These are phyloP conservation scores for Magnolia changhungtana DNA, from an alignment of 164 flowering plant species.

Conservation along the genomic window DNA sequence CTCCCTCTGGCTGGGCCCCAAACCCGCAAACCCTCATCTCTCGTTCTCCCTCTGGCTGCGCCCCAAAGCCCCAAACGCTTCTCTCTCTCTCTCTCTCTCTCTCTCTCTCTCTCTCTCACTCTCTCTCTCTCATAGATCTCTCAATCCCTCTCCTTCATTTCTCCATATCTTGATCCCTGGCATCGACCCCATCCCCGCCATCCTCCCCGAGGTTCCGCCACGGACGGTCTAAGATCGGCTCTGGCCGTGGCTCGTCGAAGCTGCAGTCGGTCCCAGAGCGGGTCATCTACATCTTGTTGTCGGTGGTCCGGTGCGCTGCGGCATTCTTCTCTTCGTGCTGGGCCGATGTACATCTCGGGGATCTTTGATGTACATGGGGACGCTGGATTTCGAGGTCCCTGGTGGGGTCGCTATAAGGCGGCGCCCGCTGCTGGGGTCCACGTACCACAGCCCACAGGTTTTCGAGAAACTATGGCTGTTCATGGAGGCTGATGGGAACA, in stretches of 20 bases:
- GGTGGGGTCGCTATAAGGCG: constrained; percentile 12
- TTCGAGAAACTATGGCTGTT: constrained; percentile 75
- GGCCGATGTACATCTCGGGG: constrained; percentile 46
- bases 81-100: too few species aligned
- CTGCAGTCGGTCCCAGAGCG: constrained; percentile 36
- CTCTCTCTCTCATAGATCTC: too few species aligned
- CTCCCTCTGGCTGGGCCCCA: too few species aligned
- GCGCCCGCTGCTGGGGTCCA: constrained; percentile 47
- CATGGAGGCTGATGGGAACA: constrained; percentile 52
- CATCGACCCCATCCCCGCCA: constrained; percentile 17
- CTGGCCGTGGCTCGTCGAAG: constrained; percentile 23
- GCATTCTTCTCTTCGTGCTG: constrained; percentile 59
- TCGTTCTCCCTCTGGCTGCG: too few species aligned
- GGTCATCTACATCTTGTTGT: constrained; percentile 39
- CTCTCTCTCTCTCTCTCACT: too few species aligned
- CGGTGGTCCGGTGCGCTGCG: constrained; percentile 57
- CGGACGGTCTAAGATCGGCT: constrained; percentile 22
- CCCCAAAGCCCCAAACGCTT: too few species aligned
- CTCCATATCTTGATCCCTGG: too few species aligned
- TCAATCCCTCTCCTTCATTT: too few species aligned
- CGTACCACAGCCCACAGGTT: constrained; percentile 74
- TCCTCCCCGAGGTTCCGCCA: too few species aligned
- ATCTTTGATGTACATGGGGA: constrained; percentile 60
- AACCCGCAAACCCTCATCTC: too few species aligned
- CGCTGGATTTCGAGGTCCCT: constrained; percentile 38